Evolutionary conservation across 78 protist species (phyloP), one percentile per base, ranked within the genome.

Genomic region (Emiliania huxleyi): DNA sequence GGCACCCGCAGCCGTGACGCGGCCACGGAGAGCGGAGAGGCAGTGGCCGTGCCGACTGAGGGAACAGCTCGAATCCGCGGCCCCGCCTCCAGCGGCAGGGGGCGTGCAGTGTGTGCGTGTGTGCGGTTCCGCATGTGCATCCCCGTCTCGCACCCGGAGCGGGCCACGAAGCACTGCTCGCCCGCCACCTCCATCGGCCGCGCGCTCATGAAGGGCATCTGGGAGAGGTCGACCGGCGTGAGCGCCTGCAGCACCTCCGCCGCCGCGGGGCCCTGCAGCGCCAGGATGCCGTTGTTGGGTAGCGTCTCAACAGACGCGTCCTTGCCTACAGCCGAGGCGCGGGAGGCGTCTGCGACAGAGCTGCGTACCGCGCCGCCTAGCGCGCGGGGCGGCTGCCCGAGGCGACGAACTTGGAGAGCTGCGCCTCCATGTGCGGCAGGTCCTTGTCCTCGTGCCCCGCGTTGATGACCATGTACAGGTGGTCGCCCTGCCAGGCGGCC

Each of bases 401-500:
- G 15, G 29, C 45, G 23, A 0, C 8, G 88, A 79, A 40, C 46
- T 85, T 15, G 49, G 69, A 21, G 33, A 96, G 84, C 44, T 96
- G 69, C 69, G 69, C 43, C 23, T 87, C 21, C 21, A 97, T 84
- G 94, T 98, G 99, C 0, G 93, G 95, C 33, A 96, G 56, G 38
- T 98, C 99, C 89, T 96, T 95, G 44, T 94, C 98, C 15, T 95
- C 93, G 89, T 98, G 96, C 40, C 98, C 99, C 6, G 99, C 99
- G 90, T 98, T 98, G 87, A 98, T 97, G 37, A 98, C 99, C 29
- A 97, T 89, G 88, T 90, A 96, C 35, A 96, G 29, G 90, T 92
- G 90, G 56, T 97, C 98, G n/a, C 62, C 97, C n/a, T n/a, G n/a
- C n/a, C n/a, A n/a, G n/a, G n/a, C n/a, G n/a, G n/a, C n/a, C n/a